A percentile compares a stretch with the other conserved stretches of the same genome.
Evolutionary conservation across 495 filamentous ascomycete species (phyloP).

Genomic region (Lophium mytilinum): DNA sequence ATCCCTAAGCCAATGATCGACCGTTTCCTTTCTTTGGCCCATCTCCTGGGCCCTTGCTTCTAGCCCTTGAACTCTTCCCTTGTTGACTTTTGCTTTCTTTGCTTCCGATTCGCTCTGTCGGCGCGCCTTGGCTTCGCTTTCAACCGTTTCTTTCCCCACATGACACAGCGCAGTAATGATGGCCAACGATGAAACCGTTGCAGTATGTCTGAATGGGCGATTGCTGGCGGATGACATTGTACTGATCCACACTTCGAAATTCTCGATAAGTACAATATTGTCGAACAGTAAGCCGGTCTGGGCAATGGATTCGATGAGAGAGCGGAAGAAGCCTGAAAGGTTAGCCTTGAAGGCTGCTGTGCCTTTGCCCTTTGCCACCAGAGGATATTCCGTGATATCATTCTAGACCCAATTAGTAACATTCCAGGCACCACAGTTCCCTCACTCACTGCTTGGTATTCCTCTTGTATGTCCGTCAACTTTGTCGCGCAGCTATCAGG

Average conservation of each 20-base stretch:
- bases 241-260: conserved; percentile 75
- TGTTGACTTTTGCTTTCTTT: conserved; percentile 69
- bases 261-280: conserved; percentile 68
- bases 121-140: conserved; percentile 62
- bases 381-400: conserved; percentile 82
- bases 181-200: conserved; percentile 69
- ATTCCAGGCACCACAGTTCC: not conserved
- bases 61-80: conserved; percentile 59
- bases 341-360: conserved; percentile 64
- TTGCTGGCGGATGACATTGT: conserved; percentile 75
- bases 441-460: conserved; percentile 57
- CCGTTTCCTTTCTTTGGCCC: conserved; percentile 51
- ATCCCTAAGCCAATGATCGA: conserved; percentile 64
- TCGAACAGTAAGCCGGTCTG: conserved; percentile 67
- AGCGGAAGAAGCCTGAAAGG: conserved; percentile 68
- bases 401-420: conserved; percentile 41
- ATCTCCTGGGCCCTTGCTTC: conserved; percentile 59
- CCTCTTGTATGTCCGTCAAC: conserved; percentile 69
- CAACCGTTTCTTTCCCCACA: conserved; percentile 53
- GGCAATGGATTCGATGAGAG: conserved; percentile 65
- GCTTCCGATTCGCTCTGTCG: conserved; percentile 76
- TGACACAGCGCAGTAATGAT: conserved; percentile 63
- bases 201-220: conserved; percentile 87
- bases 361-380: conserved; percentile 69
- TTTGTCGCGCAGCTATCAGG: conserved; percentile 66